Base-by-base conservation (phyloP, 305 asterid species). In the Fraxinus dipetala region DNA sequence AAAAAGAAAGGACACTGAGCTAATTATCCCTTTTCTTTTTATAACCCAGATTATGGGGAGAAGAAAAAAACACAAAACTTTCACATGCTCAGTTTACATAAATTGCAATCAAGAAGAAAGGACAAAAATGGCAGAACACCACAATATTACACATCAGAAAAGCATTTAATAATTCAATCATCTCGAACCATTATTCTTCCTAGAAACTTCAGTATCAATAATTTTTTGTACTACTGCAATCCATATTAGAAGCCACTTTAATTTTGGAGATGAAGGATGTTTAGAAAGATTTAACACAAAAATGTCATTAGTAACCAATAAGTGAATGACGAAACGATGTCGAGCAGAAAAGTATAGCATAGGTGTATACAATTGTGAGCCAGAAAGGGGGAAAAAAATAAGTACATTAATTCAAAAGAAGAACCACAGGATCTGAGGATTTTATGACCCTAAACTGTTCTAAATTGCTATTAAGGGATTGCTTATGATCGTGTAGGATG, bases 1-100 rank as follows among this genome's bases (percentile, higher is more conserved):
- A 78, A 86, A 82, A 80, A 80, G 56, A 30, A 61, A 31, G 77
- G 81, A 75, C 51, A 79, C 72, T 65, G 36, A 40, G 65, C 40
- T 83, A 81, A 48, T 78, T 82, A 31, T 72, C 51, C 43, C 74
- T 72, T 79, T 7, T 61, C 61, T 80, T 75, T 35, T 30, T 28
- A 81, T 34, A 77, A 61, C 24, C 45, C 59, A 56, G 36, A 59
- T n/a, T 31, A 79, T 40, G 22, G 11, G 26, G 76, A 31, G 45
- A 70, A 70, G 45, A 70, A 32, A 70, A 31, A 28, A 67, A 30
- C 36, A 67, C 20, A 32, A 30, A 70, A 72, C 45, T 72, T 72
- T 31, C 76, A 16, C 43, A 31, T 16, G 20, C 76, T 31, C 76
- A 72, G 16, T 32, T 34, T 72, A 72, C 45, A 8, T n/a, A n/a